Evolutionary conservation across 441 rosid genomes (phyloP).

Genomic region (Erodium moschatum): DNA sequence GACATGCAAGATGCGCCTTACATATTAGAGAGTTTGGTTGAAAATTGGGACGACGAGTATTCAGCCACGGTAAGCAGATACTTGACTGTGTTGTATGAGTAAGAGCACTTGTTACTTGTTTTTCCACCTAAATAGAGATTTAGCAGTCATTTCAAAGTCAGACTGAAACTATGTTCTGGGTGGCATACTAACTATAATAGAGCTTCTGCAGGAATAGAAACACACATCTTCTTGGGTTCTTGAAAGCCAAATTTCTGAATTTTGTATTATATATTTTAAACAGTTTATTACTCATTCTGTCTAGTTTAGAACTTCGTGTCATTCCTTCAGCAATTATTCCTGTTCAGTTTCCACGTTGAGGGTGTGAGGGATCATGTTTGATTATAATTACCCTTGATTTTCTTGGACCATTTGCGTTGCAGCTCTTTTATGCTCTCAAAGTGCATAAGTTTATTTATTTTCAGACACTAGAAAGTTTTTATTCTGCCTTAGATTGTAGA

Average conservation of each 20-base stretch:
- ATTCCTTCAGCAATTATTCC: neutral
- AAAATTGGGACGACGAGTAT: conserved; percentile 90
- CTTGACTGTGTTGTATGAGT: conserved; percentile 14
- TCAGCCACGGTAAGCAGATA: conserved; percentile 52
- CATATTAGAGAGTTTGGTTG: conserved; percentile 68
- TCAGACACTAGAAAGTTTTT: neutral
- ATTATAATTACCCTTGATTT: neutral
- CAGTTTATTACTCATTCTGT: neutral
- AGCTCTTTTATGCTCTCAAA: neutral
- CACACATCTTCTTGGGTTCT: conserved; percentile 6
- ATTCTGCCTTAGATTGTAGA: neutral
- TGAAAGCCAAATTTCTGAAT: conserved; percentile 13
- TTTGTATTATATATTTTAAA: neutral
- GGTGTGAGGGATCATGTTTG: neutral
- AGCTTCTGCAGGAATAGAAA: conserved; percentile 2
- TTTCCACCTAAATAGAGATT: neutral
- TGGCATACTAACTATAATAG: neutral
- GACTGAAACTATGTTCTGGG: neutral
- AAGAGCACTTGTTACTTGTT: conserved; percentile 1
- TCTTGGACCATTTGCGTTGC: conserved; percentile 6
- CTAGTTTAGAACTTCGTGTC: conserved; percentile 3
- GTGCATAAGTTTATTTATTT: neutral
- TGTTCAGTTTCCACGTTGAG: neutral
- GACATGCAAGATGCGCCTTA: conserved; percentile 97
- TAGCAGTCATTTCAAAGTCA: neutral